Evolutionary conservation across 2,329 filamentous ascomycete genomes (phyloP).

Genomic region (Aspergillus ibericus): DNA sequence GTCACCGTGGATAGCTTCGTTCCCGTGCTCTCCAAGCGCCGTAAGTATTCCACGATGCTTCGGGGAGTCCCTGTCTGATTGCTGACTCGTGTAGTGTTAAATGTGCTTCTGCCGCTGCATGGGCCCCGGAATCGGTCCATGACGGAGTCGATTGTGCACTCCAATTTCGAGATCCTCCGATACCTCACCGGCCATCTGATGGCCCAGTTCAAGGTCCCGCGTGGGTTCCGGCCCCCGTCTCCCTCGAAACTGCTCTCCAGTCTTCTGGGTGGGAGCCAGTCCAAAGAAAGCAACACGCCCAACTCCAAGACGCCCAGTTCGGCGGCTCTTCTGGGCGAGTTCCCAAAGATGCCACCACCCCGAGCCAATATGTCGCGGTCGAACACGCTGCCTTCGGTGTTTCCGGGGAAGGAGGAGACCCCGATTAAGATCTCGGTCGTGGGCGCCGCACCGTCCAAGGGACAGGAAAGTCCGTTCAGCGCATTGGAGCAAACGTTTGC

Average conservation of each 20-base stretch:
- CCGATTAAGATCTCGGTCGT: slow-evolving; percentile 50
- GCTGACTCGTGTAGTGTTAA: slow-evolving; percentile 57
- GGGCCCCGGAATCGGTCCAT: slow-evolving; percentile 53
- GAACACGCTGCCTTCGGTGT: slow-evolving; percentile 45
- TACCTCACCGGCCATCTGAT: slow-evolving; percentile 65
- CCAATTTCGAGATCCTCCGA: slow-evolving; percentile 74
- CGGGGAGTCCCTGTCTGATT: neutral
- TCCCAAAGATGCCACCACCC: slow-evolving; percentile 46
- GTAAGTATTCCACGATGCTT: slow-evolving; percentile 50
- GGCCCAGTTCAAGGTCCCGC: slow-evolving; percentile 58
- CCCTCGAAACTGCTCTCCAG: slow-evolving; percentile 88
- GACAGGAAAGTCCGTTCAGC: slow-evolving; percentile 64
- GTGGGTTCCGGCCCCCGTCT: slow-evolving; percentile 73
- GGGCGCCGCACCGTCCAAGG: slow-evolving; percentile 52
- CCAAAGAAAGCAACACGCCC: slow-evolving; percentile 27
- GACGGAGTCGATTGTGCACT: slow-evolving; percentile 68
- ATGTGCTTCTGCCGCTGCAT: slow-evolving; percentile 70
- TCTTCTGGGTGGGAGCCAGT: slow-evolving; percentile 64
- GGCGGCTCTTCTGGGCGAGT: slow-evolving; percentile 42
- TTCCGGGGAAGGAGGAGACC: slow-evolving; percentile 47
- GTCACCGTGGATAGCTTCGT: slow-evolving; percentile 71
- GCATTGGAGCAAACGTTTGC: slow-evolving; percentile 82
- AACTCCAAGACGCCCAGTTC: slow-evolving; percentile 37
- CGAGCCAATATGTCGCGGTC: slow-evolving; percentile 42
- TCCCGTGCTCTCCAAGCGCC: slow-evolving; percentile 69